phyloP scores from a whole-genome alignment of 164 flowering plant genomes.

The Chimonanthus praecox region DNA sequence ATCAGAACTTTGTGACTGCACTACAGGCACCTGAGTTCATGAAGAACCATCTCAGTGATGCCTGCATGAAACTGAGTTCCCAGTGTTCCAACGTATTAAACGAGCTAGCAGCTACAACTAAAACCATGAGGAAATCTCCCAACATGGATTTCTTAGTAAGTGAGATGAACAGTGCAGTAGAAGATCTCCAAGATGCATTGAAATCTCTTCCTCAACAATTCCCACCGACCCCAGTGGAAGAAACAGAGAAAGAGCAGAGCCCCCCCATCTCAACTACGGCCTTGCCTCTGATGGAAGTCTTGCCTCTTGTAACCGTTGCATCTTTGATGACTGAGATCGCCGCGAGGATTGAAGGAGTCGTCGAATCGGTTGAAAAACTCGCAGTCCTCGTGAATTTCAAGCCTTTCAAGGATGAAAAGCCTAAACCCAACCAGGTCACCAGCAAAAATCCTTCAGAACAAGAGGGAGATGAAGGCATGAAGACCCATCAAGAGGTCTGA shows the following conservation, averaged over 20 bases:
- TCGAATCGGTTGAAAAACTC: slow-evolving; percentile 35
- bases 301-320: slow-evolving; percentile 48
- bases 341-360: slow-evolving; percentile 42
- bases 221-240: slow-evolving; percentile 3
- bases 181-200: slow-evolving; percentile 14
- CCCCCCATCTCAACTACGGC: background rate
- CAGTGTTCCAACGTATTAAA: slow-evolving; percentile 36
- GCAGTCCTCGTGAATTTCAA: slow-evolving; percentile 47
- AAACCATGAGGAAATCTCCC: slow-evolving; percentile 46
- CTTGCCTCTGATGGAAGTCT: slow-evolving; percentile 33
- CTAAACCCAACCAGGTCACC: slow-evolving; percentile 18
- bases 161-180: slow-evolving; percentile 37
- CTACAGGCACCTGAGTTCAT: slow-evolving; percentile 27
- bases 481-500: slow-evolving; percentile 13
- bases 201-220: slow-evolving; percentile 4
- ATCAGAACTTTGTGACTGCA: background rate
- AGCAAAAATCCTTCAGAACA: slow-evolving; percentile 16
- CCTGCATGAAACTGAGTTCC: slow-evolving; percentile 21
- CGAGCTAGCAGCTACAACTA: slow-evolving; percentile 40
- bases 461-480: slow-evolving; percentile 17
- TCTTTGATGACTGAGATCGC: slow-evolving; percentile 55
- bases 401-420: slow-evolving; percentile 22
- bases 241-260: background rate
- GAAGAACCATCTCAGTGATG: slow-evolving; percentile 27
- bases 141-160: slow-evolving; percentile 30